Evolutionary conservation across 2,329 filamentous ascomycete genomes (phyloP).

Genomic region (Colletotrichum sansevieriae): DNA sequence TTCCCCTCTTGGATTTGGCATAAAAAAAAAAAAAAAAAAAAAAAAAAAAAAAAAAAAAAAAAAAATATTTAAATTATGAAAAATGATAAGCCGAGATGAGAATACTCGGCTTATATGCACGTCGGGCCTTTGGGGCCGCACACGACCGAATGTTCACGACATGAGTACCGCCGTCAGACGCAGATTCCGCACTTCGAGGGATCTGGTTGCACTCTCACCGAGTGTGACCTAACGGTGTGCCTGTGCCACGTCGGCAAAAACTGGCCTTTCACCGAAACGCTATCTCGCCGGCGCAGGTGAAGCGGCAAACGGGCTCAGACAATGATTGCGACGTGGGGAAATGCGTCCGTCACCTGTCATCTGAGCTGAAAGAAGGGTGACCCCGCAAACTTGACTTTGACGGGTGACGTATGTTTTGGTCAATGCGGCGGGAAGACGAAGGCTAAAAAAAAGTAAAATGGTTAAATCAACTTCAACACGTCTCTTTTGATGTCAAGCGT

Average conservation of each 20-base stretch:
- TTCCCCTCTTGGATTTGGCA: too few relatives aligned
- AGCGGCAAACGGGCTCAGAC: constrained; percentile 10
- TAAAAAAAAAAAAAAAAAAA: too few relatives aligned
- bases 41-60: too few relatives aligned
- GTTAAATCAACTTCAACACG: constrained; percentile 6
- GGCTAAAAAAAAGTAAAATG: constrained; percentile 6
- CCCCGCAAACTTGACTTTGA: neutral
- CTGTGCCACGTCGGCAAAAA: constrained; percentile 18
- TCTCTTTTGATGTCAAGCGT: neutral
- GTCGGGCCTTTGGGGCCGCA: constrained; percentile 21
- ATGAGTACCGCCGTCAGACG: neutral
- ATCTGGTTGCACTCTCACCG: constrained; percentile 30
- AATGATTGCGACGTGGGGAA: neutral
- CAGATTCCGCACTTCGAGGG: constrained; percentile 17
- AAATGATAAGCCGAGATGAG: constrained; percentile 24
- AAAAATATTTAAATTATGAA: too few relatives aligned
- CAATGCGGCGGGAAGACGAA: neutral
- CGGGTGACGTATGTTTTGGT: constrained; percentile 1
- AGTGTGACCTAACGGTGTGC: constrained; percentile 10
- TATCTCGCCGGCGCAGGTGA: constrained; percentile 9
- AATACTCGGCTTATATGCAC: constrained; percentile 20
- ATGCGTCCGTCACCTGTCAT: constrained; percentile 6
- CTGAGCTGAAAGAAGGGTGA: neutral
- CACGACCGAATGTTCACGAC: neutral
- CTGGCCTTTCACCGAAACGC: constrained; percentile 16